These are phyloP conservation scores for Penicillium paneum DNA, from an alignment of 2,329 filamentous ascomycete genomes.

Conservation along the genomic window DNA sequence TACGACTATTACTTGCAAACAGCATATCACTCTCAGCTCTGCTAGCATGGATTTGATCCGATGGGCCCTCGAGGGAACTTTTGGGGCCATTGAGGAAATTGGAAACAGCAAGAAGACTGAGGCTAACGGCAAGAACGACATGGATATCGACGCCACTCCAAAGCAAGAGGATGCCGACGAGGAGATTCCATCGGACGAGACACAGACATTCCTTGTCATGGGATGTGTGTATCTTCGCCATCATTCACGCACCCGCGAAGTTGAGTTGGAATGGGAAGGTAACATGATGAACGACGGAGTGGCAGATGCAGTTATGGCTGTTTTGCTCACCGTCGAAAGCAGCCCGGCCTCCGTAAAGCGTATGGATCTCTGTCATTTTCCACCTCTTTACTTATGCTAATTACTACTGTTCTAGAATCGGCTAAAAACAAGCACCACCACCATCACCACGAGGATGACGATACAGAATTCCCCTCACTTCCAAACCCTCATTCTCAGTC, in stretches of 20 bases:
- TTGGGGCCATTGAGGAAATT: constrained; percentile 71
- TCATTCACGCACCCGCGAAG: constrained; percentile 65
- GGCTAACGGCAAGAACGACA: constrained; percentile 26
- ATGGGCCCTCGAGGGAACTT: constrained; percentile 92
- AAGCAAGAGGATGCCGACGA: constrained; percentile 46
- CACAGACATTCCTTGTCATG: constrained; percentile 67
- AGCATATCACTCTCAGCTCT: constrained; percentile 80
- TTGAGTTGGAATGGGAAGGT: constrained; percentile 95
- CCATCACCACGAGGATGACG: constrained; percentile 44
- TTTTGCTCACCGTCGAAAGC: constrained; percentile 86
- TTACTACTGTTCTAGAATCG: constrained; percentile 44
- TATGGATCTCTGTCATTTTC: constrained; percentile 41
- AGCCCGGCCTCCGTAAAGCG: constrained; percentile 92
- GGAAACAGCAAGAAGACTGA: constrained; percentile 23
- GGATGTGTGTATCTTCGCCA: constrained; percentile 83
- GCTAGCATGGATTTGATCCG: constrained; percentile 87
- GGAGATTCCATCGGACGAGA: constrained; percentile 39
- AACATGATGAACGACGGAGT: constrained; percentile 98
- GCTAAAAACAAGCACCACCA: constrained; percentile 60
- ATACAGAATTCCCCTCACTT: constrained; percentile 40
- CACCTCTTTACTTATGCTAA: constrained; percentile 9
- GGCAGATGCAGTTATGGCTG: constrained; percentile 93
- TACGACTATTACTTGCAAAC: constrained; percentile 88
- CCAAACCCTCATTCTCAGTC: constrained; percentile 72
- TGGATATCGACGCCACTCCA: constrained; percentile 31